These are phyloP conservation scores for Fusarium chaquense DNA, from an alignment of 2,329 filamentous ascomycete species.

Conservation along the genomic window DNA sequence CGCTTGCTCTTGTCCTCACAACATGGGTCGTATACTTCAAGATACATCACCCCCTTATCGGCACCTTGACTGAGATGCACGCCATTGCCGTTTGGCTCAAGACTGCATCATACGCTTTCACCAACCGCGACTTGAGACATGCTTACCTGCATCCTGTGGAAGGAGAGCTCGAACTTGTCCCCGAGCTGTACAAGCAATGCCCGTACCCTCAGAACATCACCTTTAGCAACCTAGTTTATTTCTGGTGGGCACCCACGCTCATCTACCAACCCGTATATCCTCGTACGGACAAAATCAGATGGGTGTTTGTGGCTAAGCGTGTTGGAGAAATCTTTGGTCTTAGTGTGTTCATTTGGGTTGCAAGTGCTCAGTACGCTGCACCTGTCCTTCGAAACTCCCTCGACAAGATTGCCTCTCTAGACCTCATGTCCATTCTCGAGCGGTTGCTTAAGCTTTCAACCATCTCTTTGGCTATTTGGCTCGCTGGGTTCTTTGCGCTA, in stretches of 20 bases:
- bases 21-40: conserved; percentile 89
- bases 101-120: conserved; percentile 94
- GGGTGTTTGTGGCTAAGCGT: conserved; percentile 88
- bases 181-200: conserved; percentile 83
- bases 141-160: conserved; percentile 83
- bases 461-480: conserved; percentile 95
- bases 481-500: conserved; percentile 95
- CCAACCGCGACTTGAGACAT: conserved; percentile 93
- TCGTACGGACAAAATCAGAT: conserved; percentile 82
- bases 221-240: conserved; percentile 87
- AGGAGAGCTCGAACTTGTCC: conserved; percentile 76
- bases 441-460: conserved; percentile 94
- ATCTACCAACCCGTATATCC: conserved; percentile 98
- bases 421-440: conserved; percentile 85
- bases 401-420: conserved; percentile 84
- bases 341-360: conserved; percentile 93
- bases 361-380: conserved; percentile 92
- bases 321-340: conserved; percentile 81
- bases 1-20: conserved; percentile 81
- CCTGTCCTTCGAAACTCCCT: conserved; percentile 91
- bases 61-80: conserved; percentile 89
- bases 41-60: conserved; percentile 93
- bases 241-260: conserved; percentile 97
- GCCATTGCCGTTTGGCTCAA: conserved; percentile 97
- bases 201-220: conserved; percentile 95